These are phyloP conservation scores for Scenedesmus sp. DNA, from an alignment of 163 green algal genomes.

Conservation along the genomic window DNA sequence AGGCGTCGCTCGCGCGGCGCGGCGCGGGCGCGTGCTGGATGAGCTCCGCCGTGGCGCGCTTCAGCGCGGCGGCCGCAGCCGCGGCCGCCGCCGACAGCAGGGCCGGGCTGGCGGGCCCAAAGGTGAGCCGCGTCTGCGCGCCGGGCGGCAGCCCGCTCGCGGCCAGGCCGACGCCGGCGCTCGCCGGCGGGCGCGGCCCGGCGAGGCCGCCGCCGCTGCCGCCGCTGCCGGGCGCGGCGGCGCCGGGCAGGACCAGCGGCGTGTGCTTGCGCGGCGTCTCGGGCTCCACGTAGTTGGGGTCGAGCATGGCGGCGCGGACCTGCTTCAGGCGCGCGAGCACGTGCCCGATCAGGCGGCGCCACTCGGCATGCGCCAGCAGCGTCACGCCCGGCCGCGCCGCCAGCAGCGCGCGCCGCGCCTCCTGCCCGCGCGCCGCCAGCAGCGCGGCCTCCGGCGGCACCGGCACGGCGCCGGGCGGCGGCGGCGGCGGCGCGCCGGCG, in stretches of 20 bases:
- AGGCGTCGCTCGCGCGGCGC: too few species aligned
- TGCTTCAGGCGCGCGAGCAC: slow-evolving; percentile 3
- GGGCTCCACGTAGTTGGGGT: slow-evolving; percentile 23
- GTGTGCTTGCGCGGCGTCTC: slow-evolving; percentile 22
- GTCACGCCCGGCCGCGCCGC: background rate
- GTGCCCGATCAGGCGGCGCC: slow-evolving; percentile 14
- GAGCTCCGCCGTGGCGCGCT: too few species aligned
- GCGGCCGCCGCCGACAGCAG: too few species aligned
- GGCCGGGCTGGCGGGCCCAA: too few species aligned
- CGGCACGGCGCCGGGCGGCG: too few species aligned
- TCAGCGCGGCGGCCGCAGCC: too few species aligned
- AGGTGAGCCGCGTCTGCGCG: too few species aligned
- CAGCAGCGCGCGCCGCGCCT: background rate
- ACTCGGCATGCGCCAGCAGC: slow-evolving; percentile 5
- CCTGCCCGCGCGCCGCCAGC: background rate
- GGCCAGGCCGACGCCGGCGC: background rate
- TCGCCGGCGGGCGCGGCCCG: background rate
- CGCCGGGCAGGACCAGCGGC: slow-evolving; percentile 3
- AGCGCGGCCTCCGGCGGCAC: background rate
- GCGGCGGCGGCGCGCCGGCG: background rate
- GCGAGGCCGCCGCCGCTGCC: slow-evolving; percentile 3
- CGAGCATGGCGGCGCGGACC: slow-evolving; percentile 34
- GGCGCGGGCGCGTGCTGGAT: too few species aligned
- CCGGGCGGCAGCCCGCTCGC: background rate
- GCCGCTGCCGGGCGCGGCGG: background rate